Evolutionary conservation across 83 land plant species (phyloP).

Genomic region (Picea abies): DNA sequence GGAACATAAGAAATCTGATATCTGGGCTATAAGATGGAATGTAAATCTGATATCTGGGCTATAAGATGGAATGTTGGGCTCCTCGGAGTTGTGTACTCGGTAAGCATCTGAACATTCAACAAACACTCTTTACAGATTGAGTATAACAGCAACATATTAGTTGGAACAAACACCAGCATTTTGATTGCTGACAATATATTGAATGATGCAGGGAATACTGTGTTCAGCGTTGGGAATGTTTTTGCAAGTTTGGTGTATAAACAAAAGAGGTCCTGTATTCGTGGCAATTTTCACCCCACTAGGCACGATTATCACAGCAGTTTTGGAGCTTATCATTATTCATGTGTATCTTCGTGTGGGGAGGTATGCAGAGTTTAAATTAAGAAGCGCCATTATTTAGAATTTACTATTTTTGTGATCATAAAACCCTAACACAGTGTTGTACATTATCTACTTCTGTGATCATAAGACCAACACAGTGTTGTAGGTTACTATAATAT

Average conservation of each 20-base stretch:
- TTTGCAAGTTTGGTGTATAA: neutral
- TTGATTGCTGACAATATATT: neutral
- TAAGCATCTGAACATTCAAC: neutral
- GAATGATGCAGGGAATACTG: neutral
- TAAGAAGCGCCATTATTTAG: too few species aligned
- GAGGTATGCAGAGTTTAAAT: neutral
- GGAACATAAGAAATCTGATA: neutral
- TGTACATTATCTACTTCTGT: too few species aligned
- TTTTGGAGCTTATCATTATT: neutral
- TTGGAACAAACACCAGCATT: neutral
- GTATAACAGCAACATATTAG: neutral
- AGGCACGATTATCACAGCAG: neutral
- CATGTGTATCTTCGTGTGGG: slow-evolving; percentile 1
- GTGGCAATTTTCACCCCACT: neutral
- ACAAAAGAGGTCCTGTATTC: neutral
- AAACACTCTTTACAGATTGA: neutral
- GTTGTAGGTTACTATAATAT: too few species aligned
- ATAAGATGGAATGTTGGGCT: neutral
- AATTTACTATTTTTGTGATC: too few species aligned
- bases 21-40: slow-evolving; percentile 7
- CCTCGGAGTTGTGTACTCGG: neutral
- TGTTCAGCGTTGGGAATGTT: slow-evolving; percentile 4
- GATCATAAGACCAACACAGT: too few species aligned
- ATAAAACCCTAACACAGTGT: too few species aligned
- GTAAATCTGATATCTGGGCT: too few species aligned